Evolutionary conservation across 768 basidiomycete genomes (phyloP).

Genomic region (Scleroderma citrinum): DNA sequence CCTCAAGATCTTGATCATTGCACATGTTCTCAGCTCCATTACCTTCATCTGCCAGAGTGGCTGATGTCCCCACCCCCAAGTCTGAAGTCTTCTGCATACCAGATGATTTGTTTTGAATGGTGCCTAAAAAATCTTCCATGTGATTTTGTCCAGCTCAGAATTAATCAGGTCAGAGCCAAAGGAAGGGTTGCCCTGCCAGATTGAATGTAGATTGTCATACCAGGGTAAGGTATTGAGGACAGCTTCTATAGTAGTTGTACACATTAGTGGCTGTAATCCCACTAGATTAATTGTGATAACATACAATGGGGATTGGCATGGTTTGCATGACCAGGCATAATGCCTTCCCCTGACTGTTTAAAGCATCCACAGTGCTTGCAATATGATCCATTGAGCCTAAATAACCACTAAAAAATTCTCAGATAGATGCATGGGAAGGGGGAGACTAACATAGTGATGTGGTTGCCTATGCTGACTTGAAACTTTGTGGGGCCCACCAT

Average conservation of each 20-base stretch:
- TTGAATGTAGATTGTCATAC: background rate
- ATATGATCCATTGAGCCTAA: no score
- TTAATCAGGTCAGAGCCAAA: background rate
- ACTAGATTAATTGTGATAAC: background rate
- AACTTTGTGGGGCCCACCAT: background rate
- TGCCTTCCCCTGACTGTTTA: no score
- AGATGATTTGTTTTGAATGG: background rate
- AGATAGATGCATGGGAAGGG: background rate
- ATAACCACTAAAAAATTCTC: background rate
- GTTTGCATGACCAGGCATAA: no score
- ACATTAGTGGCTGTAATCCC: background rate
- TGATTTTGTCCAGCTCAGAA: background rate
- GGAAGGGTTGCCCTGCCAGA: background rate
- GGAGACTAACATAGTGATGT: background rate
- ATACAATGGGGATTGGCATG: background rate
- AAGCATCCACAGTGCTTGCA: no score
- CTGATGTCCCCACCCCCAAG: no score
- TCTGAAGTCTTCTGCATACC: no score
- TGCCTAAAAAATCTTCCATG: background rate
- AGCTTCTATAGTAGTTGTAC: background rate
- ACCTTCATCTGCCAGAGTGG: background rate
- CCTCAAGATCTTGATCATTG: no score
- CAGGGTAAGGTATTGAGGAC: background rate
- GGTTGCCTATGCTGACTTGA: background rate
- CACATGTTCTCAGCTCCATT: background rate